Evolutionary conservation across 805 yeast genomes (phyloP), one percentile per base, ranked within the genome.

Genomic region (Metschnikowia bowlesiae): DNA sequence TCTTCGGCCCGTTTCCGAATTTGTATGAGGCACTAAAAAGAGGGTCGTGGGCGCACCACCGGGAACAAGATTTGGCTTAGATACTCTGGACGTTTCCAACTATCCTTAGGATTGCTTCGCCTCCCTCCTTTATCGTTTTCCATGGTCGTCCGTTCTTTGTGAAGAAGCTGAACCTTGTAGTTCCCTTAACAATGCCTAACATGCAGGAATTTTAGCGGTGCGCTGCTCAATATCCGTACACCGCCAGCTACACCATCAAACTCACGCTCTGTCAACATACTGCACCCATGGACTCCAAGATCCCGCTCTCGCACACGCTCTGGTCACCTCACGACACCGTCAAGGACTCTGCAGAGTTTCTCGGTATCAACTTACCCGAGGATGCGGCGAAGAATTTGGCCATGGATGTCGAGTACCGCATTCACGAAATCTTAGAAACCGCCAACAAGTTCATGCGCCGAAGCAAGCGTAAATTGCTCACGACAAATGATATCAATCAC

Each of bases 291-390:
- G 46, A 44, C 46, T 44, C 46, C 46, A 78, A 78, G 55, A 70
- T 82, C 33, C 87, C 88, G 7, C 70, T 80, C 33, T 89, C 97
- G 1, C 95, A 89, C 67, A 88, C 97, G 1, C 76, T 94, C 52
- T 92, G 98, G 99, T 91, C 98, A 8, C 97, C 98, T 7, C 84
- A 87, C 52, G 98, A 94, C 66, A 94, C 99, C 0, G 97, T 95
- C 30, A 87, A 85, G 62, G 99, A 94, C 73, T 96, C 89, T 13
- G 96, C 97, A 0, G 99, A 94, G 64, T 80, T 89, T 2, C 73
- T 94, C 9, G 99, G 99, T 1, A 76, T 94, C 35, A 82, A 73
- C 50, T 73, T 94, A 44, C 87, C 89, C 32, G 98, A 92, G 48
- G 99, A 95, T 53, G 96, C 92, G 1, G 87, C 97, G 44, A 88